Evolutionary conservation across 192 early-diverging fungal species (phyloP).

Genomic region (Podila epicladia): DNA sequence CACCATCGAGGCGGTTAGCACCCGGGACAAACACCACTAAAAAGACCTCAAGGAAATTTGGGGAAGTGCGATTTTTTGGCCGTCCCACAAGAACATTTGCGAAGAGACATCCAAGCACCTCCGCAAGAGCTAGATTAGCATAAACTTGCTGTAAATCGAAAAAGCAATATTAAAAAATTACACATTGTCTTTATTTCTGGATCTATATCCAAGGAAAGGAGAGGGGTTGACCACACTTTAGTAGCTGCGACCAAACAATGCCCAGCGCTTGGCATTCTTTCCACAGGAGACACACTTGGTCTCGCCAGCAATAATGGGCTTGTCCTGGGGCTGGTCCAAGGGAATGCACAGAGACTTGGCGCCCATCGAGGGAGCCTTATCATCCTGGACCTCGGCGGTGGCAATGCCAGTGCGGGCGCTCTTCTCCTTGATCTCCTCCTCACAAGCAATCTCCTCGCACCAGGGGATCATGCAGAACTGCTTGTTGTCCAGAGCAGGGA

Average conservation of each 20-base stretch:
- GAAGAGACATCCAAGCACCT: too few relatives aligned
- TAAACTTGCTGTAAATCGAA: too few relatives aligned
- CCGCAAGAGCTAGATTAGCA: too few relatives aligned
- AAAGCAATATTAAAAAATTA: too few relatives aligned
- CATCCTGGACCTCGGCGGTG: constrained; percentile 82
- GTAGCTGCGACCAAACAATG: constrained; percentile 87
- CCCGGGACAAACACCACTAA: too few relatives aligned
- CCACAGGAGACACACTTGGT: constrained; percentile 91
- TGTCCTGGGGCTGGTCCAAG: constrained; percentile 89
- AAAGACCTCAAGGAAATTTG: too few relatives aligned
- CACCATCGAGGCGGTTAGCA: too few relatives aligned
- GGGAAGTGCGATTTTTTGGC: too few relatives aligned
- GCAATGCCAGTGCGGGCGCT: constrained; percentile 74
- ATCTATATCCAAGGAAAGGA: not conserved
- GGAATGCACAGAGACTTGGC: constrained; percentile 99
- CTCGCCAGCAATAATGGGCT: constrained; percentile 80
- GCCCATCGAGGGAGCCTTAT: constrained; percentile 99
- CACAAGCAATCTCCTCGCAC: constrained; percentile 93
- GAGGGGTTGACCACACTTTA: constrained; percentile 46
- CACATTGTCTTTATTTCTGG: not conserved
- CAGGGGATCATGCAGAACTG: constrained; percentile 91
- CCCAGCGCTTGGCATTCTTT: constrained; percentile 79
- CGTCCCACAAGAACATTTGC: too few relatives aligned
- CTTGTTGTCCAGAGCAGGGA: constrained; percentile 89
- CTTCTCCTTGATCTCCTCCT: constrained; percentile 96